Evolutionary conservation across 2,329 filamentous ascomycete species (phyloP), one percentile per base, ranked within the genome.

Genomic region (Aspergillus awamori): DNA sequence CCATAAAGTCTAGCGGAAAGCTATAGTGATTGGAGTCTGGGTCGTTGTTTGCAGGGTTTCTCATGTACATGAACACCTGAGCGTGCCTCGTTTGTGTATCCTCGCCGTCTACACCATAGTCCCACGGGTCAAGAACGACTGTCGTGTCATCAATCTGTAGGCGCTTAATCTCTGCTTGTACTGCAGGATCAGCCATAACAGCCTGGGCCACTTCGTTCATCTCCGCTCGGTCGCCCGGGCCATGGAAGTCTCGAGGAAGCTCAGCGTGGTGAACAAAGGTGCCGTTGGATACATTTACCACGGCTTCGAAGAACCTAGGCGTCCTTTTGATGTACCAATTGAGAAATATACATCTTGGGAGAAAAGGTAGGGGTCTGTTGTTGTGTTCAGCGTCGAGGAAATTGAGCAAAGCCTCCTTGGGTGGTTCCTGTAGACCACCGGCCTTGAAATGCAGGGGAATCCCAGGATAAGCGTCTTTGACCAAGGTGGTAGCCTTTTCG

Each of bases 11-110:
- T 5, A 86, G 75, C 0, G 84, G 84, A 58, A 85, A 85, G 5
- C 84, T 83, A 65, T 86, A 86, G 70, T 83, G 81, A 66, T 87
- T 87, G 20, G 83, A 79, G 58, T 85, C 82, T 5, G 17, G 30
- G 6, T 33, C 45, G 24, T 57, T 38, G 2, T 56, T 41, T 7
- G 20, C n/a, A 13, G 53, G 55, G 10, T 30, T 39, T 3, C 33
- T 22, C 49, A 61, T 43, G 8, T 58, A 61, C 15, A 56, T 55
- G 22, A 47, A 60, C 30, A 55, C 53, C 43, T 58, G 41, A 24
- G 30, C 33, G 2, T 48, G 45, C 13, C 47, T 33, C 11, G 22
- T 26, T 45, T 41, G 56, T 11, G 52, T 36, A 20, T 47, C 26
- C 10, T 48, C 41, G 1, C 55, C 55, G 11, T 62, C 55, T 6